Evolutionary conservation across 805 yeast genomes (phyloP).

Genomic region (Candida loeiensis): DNA sequence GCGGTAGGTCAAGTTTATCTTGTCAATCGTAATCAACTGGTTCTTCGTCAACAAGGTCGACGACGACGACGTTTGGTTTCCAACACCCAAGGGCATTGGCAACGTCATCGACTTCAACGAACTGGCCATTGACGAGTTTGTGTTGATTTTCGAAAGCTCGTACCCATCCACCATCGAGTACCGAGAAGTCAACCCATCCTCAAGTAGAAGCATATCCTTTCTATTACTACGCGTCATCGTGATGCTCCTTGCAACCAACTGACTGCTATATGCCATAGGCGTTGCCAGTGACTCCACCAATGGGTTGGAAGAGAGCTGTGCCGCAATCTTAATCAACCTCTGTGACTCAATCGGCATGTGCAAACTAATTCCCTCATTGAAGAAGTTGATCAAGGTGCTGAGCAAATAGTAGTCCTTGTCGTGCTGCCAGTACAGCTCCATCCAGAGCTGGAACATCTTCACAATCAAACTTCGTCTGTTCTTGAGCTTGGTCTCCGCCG

Average conservation of each 20-base stretch:
- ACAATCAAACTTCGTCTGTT: conserved; percentile 66
- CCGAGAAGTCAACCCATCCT: conserved; percentile 25
- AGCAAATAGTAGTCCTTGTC: conserved; percentile 55
- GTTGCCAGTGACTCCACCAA: conserved; percentile 40
- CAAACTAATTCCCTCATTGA: conserved; percentile 69
- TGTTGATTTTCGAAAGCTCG: conserved; percentile 49
- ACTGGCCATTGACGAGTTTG: conserved; percentile 42
- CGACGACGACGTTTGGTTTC: conserved; percentile 39
- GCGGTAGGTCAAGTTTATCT: conserved; percentile 50
- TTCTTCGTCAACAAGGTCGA: conserved; percentile 35
- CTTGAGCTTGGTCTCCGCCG: conserved; percentile 29
- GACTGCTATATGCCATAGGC: conserved; percentile 24
- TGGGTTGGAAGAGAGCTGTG: conserved; percentile 55
- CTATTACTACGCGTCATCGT: conserved; percentile 34
- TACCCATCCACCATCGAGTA: conserved; percentile 56
- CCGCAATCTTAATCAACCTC: conserved; percentile 57
- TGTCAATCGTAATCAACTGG: conserved; percentile 46
- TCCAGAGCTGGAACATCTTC: conserved; percentile 74
- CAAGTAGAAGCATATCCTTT: conserved; percentile 29
- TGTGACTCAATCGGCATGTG: conserved; percentile 64
- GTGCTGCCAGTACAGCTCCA: conserved; percentile 85
- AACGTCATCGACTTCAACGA: conserved; percentile 39
- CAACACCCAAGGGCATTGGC: conserved; percentile 37
- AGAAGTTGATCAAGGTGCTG: conserved; percentile 70
- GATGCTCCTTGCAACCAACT: conserved; percentile 53